phyloP scores from a whole-genome alignment of 2,329 filamentous ascomycete genomes.

The Calycina marina region DNA sequence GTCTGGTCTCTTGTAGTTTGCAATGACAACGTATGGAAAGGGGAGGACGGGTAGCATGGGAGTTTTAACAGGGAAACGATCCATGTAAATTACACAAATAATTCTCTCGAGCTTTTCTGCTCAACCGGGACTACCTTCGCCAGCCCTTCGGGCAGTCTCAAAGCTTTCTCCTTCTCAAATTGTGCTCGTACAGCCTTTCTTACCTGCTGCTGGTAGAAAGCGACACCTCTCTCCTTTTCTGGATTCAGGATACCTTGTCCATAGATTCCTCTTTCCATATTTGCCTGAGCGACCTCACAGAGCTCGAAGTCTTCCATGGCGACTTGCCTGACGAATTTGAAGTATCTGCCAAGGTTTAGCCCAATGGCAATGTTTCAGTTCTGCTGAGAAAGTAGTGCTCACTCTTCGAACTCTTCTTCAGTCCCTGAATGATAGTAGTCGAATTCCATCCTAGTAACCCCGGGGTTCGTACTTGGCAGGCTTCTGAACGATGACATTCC shows the following conservation, averaged over 20 bases:
- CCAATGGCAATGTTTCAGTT: not conserved
- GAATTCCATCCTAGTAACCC: conserved; percentile 39
- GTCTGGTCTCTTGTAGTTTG: conserved; percentile 23
- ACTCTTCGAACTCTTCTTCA: conserved; percentile 36
- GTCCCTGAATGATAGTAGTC: conserved; percentile 39
- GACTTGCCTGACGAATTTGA: conserved; percentile 39
- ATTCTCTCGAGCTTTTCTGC: not conserved
- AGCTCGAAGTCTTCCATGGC: conserved; percentile 41
- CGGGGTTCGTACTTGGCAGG: conserved; percentile 33
- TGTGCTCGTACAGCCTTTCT: conserved; percentile 16
- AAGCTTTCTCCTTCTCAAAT: conserved; percentile 9
- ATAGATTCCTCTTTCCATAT: conserved; percentile 38
- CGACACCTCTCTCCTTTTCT: conserved; percentile 38
- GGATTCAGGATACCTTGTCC: conserved; percentile 40
- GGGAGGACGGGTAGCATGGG: too few species aligned
- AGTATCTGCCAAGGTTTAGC: conserved; percentile 25
- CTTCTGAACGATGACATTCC: conserved; percentile 42
- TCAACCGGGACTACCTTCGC: not conserved
- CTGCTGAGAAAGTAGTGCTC: not conserved
- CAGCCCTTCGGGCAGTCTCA: not conserved
- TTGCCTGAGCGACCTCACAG: conserved; percentile 39
- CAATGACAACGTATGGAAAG: not conserved
- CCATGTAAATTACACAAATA: not conserved
- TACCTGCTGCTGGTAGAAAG: conserved; percentile 25
- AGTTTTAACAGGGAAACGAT: not conserved